A percentile compares a stretch with the other conserved stretches of the same genome.
These are phyloP conservation scores for Aspergillus ellipticus DNA, from an alignment of 495 filamentous ascomycete species.

Conservation along the genomic window DNA sequence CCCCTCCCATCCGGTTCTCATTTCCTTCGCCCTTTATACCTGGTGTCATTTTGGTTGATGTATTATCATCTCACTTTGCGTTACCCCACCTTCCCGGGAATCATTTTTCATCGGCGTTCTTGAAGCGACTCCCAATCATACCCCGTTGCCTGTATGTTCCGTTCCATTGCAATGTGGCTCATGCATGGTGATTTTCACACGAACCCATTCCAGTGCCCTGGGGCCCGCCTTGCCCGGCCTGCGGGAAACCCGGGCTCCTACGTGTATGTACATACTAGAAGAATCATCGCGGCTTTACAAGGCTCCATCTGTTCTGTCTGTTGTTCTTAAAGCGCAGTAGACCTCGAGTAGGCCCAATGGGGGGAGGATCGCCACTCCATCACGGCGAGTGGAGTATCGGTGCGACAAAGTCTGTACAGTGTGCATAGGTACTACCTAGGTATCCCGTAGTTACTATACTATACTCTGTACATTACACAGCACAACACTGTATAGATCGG, in stretches of 20 bases:
- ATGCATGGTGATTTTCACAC: background rate
- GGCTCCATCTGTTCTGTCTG: background rate
- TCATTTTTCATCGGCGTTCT: slow-evolving; percentile 1
- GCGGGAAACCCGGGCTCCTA: background rate
- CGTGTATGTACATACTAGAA: background rate
- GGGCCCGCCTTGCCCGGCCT: background rate
- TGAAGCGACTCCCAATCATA: background rate
- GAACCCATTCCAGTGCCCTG: background rate
- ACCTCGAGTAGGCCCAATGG: no score
- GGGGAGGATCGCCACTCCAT: no score
- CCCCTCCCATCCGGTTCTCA: background rate
- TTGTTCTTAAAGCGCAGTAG: background rate
- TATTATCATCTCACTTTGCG: background rate
- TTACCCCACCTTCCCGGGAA: background rate
- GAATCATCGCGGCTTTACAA: background rate
- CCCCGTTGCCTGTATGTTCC: background rate
- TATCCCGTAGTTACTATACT: no score
- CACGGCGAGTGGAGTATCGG: no score
- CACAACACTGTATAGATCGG: no score
- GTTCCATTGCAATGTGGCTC: background rate
- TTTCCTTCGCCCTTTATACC: background rate
- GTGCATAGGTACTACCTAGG: no score
- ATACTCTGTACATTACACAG: no score
- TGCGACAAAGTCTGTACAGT: no score
- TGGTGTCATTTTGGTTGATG: slow-evolving; percentile 1